Evolutionary conservation across 257 asterid genomes (phyloP), one percentile per base, ranked within the genome.

Genomic region (Asclepias syriaca): DNA sequence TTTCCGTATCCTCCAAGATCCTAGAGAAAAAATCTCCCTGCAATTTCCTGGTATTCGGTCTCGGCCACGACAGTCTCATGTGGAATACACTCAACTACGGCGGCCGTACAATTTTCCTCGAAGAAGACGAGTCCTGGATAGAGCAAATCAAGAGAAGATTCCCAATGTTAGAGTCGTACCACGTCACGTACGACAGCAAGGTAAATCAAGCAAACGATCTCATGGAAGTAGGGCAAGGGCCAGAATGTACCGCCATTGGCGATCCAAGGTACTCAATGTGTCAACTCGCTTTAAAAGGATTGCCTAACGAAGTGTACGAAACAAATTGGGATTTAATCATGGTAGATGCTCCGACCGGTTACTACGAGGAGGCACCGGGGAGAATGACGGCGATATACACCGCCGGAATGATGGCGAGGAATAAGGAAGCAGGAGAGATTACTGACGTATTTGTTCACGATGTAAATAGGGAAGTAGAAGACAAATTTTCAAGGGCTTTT

Each of bases 321-420:
- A 77, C 66, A 2, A 74, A 81, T 65, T 93, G 97, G 97, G 98
- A 93, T 67, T 37, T 93, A 82, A 93, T 93, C 77, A 93, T 89
- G 97, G 97, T 90, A 69, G 97, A 93, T 32, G 98, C 96, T 5
- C 98, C 98, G 0, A 90, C 97, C 0, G 96, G 98, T 1, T 92
- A 89, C 75, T 74, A 90, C 21, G 92, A 87, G 29, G 95, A 90
- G 43, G 97, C 97, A 8, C 98, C 97, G 9, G 98, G 98, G 69
- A 70, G 98, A 77, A 92, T 92, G 98, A 60, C 84, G 19, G 98
- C 95, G 13, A 92, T 92, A 54, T 93, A 90, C 70, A 93, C 97
- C 6, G 98, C 93, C 0, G 96, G 98, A n/a, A 90, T 93, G 98
- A 83, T 90, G 93, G 98, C 97, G 0, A 81, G 97, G 78, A 87